Base-by-base conservation (phyloP, 2,329 filamentous ascomycete genomes). In the Penicillium sp. region DNA sequence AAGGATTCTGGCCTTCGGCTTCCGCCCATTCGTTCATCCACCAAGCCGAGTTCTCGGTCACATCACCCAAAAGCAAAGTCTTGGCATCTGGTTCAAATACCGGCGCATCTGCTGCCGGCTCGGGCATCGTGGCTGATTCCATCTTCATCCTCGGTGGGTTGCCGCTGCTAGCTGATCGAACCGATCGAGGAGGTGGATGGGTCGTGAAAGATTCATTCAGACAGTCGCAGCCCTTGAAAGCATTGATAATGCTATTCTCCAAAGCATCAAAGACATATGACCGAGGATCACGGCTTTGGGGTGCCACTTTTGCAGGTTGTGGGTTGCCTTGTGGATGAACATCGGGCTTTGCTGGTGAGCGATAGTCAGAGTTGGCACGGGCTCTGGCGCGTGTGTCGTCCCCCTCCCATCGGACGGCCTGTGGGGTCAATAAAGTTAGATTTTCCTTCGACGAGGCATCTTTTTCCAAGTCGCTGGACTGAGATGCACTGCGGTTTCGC, bases 31-130 rank as follows among this genome's bases (percentile, higher is more conserved):
- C 81, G 1, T 87, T 89, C 44, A 87, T 86, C 89, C 90, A 93
- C 90, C 89, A 93, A 7, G 83, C 84, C 2, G 89, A 90, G 67
- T 94, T 94, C 68, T 94, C 90, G 1, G 87, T 88, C 61, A 92
- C 81, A 64, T 92, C 85, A 2, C 89, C 90, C 2, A 92, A 71
- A 6, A 92, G 77, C 18, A 93, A 76, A 5, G 89, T 82, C 67
- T 92, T 94, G 1, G 88, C 84, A 68, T 94, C 90, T 18, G 92
- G 74, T 47, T 90, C 86, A 34, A 81, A 81, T 3, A 86, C 71
- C 24, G 76, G 75, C 42, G 74, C 70, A 55, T 75, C 76, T 9
- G 59, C 58, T 24, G 61, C 49, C 42, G 63, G 29, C 21, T 62
- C 59, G 52, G 67, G 55, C 54, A 62, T 49, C 71, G 75, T 58